Evolutionary conservation across 345 rosid genomes (phyloP).

Genomic region (Populus deltoides): DNA sequence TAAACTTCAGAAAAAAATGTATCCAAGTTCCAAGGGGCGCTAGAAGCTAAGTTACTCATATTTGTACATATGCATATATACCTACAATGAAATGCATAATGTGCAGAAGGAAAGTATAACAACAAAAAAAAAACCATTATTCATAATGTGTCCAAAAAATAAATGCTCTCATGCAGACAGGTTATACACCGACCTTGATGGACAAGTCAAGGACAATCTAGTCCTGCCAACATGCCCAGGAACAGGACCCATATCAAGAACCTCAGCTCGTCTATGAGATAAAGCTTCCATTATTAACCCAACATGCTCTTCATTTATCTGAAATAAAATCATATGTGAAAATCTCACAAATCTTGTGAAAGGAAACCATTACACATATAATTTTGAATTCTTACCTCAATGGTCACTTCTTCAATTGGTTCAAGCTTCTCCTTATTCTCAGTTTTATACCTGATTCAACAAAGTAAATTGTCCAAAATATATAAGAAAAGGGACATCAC

Average conservation of each 20-base stretch:
- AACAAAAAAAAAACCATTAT: not conserved
- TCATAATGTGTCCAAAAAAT: not conserved
- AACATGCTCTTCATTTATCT: conserved; percentile 91
- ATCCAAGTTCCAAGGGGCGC: not conserved
- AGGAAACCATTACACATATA: not conserved
- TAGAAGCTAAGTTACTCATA: not conserved
- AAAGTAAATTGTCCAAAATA: conserved; percentile 1
- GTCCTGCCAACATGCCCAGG: conserved; percentile 87
- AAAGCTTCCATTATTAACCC: conserved; percentile 93
- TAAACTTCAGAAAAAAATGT: not conserved
- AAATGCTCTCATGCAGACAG: not conserved
- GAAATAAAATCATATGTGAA: conserved; percentile 11
- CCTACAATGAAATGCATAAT: not conserved
- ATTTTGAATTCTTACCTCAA: conserved; percentile 51
- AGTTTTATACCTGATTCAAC: conserved; percentile 69
- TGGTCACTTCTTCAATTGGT: conserved; percentile 93
- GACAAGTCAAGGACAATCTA: conserved; percentile 81
- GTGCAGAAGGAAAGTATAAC: not conserved
- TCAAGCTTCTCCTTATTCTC: conserved; percentile 69
- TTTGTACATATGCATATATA: not conserved
- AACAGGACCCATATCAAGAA: conserved; percentile 91
- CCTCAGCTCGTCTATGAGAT: conserved; percentile 85
- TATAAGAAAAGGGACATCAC: not conserved
- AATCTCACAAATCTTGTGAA: conserved; percentile 11
- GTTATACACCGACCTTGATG: conserved; percentile 65